Base-by-base conservation (phyloP, 2,329 filamentous ascomycete genomes). In the Tolypocladium amazonense region DNA sequence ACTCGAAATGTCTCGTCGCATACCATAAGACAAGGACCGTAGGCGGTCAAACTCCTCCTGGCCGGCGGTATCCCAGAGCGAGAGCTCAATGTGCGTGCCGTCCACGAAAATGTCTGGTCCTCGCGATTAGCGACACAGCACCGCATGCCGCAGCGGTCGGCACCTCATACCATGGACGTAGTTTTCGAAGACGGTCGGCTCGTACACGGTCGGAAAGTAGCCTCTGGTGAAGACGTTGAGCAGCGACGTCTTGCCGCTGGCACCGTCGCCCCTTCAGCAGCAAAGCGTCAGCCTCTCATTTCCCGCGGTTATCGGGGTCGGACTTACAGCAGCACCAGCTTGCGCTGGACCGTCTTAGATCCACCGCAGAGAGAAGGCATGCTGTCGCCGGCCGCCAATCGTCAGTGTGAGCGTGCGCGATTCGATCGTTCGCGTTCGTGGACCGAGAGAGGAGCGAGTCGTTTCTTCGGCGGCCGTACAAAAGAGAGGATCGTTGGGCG, bases 1-100 rank as follows among this genome's bases (percentile, higher is more conserved):
- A 3, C 18, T 18, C 25, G 18, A 20, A 25, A 3, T 20, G 9
- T n/a, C 30, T 23, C 50, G 30, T 23, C 27, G 27, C 50, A 14
- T 72, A 81, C 92, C 94, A 76, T 99, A 99, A 56, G 92, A 97
- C 59, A 99, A 85, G 64, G 92, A 96, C 70, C 94, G 89, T 75
- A 99, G 79, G 58, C 94, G 87, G 77, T 99, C 94, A 78, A 97
- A 99, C 83, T 99, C 94, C 80, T 99, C 94, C 77, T 99, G 94
- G 33, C 94, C 94, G 45, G 94, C 94, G 0, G 94, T 99, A 75
- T 99, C 94, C 94, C 94, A 99, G 61, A 99, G 83, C 61, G 93
- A 97, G 59, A 99, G 82, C 75, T 99, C 94, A 73, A 99, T 96
- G 76, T 97, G 93, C 58, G 92, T 90, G 71, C 88, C 92, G 73